A percentile compares a stretch with the other conserved stretches of the same genome.
Conservation (phyloP, 768 basidiomycete species). For the Trametes elegans region DNA sequence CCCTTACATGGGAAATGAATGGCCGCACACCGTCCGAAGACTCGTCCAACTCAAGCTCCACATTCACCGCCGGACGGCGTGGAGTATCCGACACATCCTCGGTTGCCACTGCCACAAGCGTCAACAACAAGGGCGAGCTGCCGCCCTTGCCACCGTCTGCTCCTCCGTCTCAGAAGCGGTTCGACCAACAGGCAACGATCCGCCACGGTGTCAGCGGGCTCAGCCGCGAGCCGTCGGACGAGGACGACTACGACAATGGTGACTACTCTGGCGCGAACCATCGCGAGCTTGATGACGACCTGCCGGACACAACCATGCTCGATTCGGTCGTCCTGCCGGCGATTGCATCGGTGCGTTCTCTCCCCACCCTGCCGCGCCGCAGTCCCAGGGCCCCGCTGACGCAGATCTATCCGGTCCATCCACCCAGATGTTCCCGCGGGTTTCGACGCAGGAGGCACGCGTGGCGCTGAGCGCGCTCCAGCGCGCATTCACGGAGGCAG, state of each 20-base stretch:
- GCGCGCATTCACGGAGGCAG: slow-evolving; percentile 91
- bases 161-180: slow-evolving; percentile 33
- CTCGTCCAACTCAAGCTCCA: slow-evolving; percentile 41
- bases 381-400: neutral
- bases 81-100: slow-evolving; percentile 30
- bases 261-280: slow-evolving; percentile 53
- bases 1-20: slow-evolving; percentile 80
- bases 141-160: slow-evolving; percentile 48
- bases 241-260: slow-evolving; percentile 40
- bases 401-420: slow-evolving; percentile 2
- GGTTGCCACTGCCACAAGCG: slow-evolving; percentile 40
- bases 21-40: slow-evolving; percentile 41
- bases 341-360: slow-evolving; percentile 82
- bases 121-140: slow-evolving; percentile 54
- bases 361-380: neutral
- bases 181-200: slow-evolving; percentile 67
- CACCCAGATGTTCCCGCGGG: slow-evolving; percentile 81
- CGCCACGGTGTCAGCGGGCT: slow-evolving; percentile 30
- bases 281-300: slow-evolving; percentile 38
- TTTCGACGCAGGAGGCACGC: slow-evolving; percentile 89
- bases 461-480: slow-evolving; percentile 83
- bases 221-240: slow-evolving; percentile 53
- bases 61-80: slow-evolving; percentile 21
- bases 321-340: slow-evolving; percentile 95
- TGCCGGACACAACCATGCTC: slow-evolving; percentile 88